Base-by-base conservation (phyloP, 2,329 filamentous ascomycete genomes). In the Ophiocordyceps unilateralis region DNA sequence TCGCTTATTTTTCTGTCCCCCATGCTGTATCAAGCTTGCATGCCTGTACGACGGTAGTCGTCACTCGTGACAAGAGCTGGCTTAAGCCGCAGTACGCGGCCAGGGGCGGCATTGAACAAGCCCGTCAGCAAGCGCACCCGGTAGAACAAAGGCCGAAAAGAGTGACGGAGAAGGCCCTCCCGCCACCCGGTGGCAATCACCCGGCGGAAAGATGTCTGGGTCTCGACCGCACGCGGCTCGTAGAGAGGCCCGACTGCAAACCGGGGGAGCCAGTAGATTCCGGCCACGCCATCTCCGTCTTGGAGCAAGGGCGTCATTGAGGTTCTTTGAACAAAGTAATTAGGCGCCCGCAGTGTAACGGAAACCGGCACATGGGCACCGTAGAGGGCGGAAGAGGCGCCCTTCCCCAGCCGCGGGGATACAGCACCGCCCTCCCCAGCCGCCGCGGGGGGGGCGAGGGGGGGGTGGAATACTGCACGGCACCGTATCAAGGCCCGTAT, bases 211-310 rank as follows among this genome's bases (percentile, higher is more conserved):
- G 11, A 23, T 40, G 5, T 22, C 43, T 37, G 23, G 23, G 32
- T 41, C 39, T 9, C 22, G 19, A 23, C 17, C 23, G 14, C 19
- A 10, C 30, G 37, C 23, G 43, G 39, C 32, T 41, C 24, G 39
- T 28, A 23, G 28, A 41, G 39, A 39, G 20, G 40, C 19, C 40
- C 15, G 40, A 41, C 26, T 23, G 20, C 19, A 20, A 34, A 34
- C 8, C 4, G 19, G n/a, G 14, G n/a, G 32, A 41, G 43, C 39
- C 40, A 44, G 43, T 41, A 14, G 20, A 39, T 41, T 34, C 32
- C 41, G 36, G 43, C 43, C 40, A 44, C 43, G 43, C 34, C 23
- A 41, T 23, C 28, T n/a, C 22, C 24, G 30, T 20, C 36, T 12
- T 30, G 15, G 17, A 37, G 32, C 11, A 9, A 15, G 32, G 39